phyloP scores from a whole-genome alignment of 495 filamentous ascomycete species.

The Aspergillus leporis region DNA sequence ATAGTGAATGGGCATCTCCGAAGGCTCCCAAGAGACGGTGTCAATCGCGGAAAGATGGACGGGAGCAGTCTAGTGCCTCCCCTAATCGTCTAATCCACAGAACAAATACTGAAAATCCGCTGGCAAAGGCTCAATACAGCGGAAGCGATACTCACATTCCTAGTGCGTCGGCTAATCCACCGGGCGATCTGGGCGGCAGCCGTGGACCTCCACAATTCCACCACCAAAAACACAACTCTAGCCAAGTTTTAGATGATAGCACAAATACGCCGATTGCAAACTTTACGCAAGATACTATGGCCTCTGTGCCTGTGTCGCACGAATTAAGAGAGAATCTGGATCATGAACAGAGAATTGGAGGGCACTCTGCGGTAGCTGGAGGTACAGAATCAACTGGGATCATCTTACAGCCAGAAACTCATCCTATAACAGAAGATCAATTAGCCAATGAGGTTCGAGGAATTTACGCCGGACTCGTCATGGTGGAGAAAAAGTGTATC shows the following conservation, averaged over 20 bases:
- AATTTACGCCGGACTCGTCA: slow-evolving; percentile 75
- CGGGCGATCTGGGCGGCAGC: slow-evolving; percentile 10
- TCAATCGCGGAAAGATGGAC: slow-evolving; percentile 15
- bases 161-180: slow-evolving; percentile 10
- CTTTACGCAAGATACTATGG: neutral
- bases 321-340: slow-evolving; percentile 16
- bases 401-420: slow-evolving; percentile 59
- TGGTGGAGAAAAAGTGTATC: slow-evolving; percentile 80
- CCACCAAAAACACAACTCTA: slow-evolving; percentile 12
- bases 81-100: slow-evolving; percentile 14
- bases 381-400: slow-evolving; percentile 47
- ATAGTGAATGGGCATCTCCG: slow-evolving; percentile 13
- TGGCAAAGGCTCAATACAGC: slow-evolving; percentile 12
- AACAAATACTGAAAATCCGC: slow-evolving; percentile 12
- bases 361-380: slow-evolving; percentile 15
- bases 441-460: slow-evolving; percentile 65
- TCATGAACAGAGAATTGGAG: slow-evolving; percentile 18
- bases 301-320: slow-evolving; percentile 5
- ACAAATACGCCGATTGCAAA: neutral
- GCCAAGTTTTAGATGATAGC: slow-evolving; percentile 14
- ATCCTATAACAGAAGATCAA: slow-evolving; percentile 74
- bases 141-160: slow-evolving; percentile 15
- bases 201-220: slow-evolving; percentile 7
- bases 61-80: slow-evolving; percentile 12
- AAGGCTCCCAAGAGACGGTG: slow-evolving; percentile 16